Conservation (phyloP, 305 asterid genomes). For the Salvia sclarea region DNA sequence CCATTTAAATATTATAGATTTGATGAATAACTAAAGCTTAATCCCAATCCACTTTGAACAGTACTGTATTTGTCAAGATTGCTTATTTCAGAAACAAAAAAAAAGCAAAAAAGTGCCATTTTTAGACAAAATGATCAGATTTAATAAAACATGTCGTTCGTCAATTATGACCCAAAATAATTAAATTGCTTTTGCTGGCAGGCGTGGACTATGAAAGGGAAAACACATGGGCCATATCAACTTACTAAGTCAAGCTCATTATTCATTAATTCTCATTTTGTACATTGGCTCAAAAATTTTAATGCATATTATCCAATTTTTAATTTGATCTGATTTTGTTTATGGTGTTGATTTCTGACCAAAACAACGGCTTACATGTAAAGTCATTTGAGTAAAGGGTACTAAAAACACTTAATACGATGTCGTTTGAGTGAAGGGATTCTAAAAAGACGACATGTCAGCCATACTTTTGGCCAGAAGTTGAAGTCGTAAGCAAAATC, state of each 20-base stretch:
- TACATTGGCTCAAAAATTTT: no score
- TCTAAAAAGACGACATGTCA: no score
- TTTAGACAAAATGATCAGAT: neutral
- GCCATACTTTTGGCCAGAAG: no score
- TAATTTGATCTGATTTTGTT: no score
- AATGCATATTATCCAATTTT: no score
- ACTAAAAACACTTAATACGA: no score
- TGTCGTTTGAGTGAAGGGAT: no score
- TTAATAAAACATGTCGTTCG: neutral
- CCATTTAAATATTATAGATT: neutral
- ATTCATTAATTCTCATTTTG: no score
- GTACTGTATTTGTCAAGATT: neutral
- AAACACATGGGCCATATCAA: conserved; percentile 1
- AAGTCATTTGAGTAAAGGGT: no score
- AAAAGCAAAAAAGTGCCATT: neutral
- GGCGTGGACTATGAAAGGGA: neutral
- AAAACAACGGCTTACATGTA: no score
- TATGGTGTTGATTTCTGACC: no score
- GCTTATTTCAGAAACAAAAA: neutral
- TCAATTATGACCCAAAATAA: neutral
- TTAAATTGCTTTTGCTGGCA: neutral
- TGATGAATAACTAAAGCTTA: neutral
- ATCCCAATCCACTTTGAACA: neutral
- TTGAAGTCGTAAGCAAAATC: no score
- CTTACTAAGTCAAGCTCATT: neutral